phyloP scores from a whole-genome alignment of 352 stramenopile species.

The Phytopythium chamaehyphon region DNA sequence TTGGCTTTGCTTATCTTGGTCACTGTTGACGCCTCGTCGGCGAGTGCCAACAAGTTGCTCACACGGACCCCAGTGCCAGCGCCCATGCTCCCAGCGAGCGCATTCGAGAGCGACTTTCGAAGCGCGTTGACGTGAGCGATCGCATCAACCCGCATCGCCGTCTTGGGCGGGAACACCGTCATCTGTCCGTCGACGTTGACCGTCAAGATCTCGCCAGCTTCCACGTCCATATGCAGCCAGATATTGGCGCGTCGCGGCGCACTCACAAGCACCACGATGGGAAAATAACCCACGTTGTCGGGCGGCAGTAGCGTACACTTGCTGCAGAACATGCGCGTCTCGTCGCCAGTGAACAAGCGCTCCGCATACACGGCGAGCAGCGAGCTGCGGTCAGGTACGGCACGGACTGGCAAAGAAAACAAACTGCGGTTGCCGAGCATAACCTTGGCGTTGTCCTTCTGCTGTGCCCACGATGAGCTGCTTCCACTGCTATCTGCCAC shows the following conservation, averaged over 20 bases:
- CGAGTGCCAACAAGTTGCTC: constrained; percentile 33
- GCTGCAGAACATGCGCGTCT: constrained; percentile 72
- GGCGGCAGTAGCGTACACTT: constrained; percentile 77
- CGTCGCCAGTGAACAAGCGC: constrained; percentile 69
- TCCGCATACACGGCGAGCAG: constrained; percentile 66
- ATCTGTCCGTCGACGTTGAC: constrained; percentile 63
- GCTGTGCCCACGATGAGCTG: constrained; percentile 48
- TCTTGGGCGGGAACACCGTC: constrained; percentile 40
- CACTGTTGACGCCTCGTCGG: constrained; percentile 42
- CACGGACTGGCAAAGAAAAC: constrained; percentile 61
- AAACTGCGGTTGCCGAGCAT: constrained; percentile 55
- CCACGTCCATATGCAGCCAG: constrained; percentile 55
- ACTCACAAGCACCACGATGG: constrained; percentile 48
- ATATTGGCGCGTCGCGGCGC: constrained; percentile 46
- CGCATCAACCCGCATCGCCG: constrained; percentile 30
- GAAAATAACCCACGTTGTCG: constrained; percentile 49
- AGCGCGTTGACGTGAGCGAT: constrained; percentile 45
- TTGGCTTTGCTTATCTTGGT: constrained; percentile 36
- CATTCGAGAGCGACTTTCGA: constrained; percentile 47
- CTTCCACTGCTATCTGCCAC: constrained; percentile 40
- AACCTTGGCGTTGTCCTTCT: constrained; percentile 58
- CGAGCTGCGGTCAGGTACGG: constrained; percentile 16
- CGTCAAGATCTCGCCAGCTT: constrained; percentile 44
- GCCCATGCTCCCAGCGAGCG: constrained; percentile 31
- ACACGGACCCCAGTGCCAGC: constrained; percentile 19